Percentiles rank a stretch among this genome's conserved stretches.
Conservation (phyloP, 75 land plant species). For the Cupressus sempervirens region DNA sequence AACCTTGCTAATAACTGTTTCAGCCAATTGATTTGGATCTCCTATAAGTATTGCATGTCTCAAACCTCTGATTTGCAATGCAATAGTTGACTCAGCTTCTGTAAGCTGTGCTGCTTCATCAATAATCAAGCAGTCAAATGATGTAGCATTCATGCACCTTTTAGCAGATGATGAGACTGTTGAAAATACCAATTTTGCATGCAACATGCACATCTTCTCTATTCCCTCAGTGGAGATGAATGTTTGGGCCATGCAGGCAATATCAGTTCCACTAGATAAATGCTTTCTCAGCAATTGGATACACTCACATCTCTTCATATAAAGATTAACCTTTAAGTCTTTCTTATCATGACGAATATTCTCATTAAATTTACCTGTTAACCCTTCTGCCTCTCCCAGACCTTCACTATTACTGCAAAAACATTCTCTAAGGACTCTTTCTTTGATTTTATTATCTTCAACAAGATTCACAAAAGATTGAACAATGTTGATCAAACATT, state of each 20-base stretch:
- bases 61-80: constrained; percentile 41
- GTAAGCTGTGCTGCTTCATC: constrained; percentile 93
- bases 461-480: not conserved
- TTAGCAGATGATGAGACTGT: constrained; percentile 54
- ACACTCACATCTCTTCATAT: not conserved
- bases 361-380: not conserved
- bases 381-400: not conserved
- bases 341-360: not conserved
- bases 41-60: constrained; percentile 70
- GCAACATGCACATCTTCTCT: constrained; percentile 14
- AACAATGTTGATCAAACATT: not conserved
- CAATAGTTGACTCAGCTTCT: constrained; percentile 70
- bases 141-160: constrained; percentile 15
- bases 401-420: not conserved
- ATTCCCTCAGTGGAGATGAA: not conserved
- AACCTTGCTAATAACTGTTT: constrained; percentile 77
- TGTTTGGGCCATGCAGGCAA: too few species aligned
- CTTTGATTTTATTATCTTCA: not conserved
- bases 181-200: constrained; percentile 53
- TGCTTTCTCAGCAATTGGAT: not conserved
- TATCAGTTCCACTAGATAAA: not conserved
- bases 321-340: not conserved
- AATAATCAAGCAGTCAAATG: constrained; percentile 50
- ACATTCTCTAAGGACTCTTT: constrained; percentile 1
- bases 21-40: constrained; percentile 74